These are phyloP conservation scores for Glycine latifolia DNA, from an alignment of 306 rosid species.

Conservation along the genomic window DNA sequence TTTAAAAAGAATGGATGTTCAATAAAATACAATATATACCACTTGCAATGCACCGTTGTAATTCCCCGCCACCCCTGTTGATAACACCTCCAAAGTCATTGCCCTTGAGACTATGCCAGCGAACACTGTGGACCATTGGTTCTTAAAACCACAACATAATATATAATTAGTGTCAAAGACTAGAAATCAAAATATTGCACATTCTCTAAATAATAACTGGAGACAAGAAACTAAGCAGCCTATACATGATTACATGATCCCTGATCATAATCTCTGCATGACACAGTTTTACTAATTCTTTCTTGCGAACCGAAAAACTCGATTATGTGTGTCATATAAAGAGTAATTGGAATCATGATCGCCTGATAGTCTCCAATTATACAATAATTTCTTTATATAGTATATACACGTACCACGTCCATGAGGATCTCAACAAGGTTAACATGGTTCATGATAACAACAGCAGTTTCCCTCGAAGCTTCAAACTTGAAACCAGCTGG, in stretches of 20 bases:
- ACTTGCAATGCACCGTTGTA: slow-evolving; percentile 98
- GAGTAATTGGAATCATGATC: too few relatives aligned
- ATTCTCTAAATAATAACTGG: background rate
- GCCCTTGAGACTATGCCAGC: slow-evolving; percentile 95
- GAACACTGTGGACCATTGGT: slow-evolving; percentile 90
- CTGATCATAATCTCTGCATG: too few relatives aligned
- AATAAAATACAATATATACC: slow-evolving; percentile 52
- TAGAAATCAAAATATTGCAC: background rate
- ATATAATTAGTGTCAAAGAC: too few relatives aligned
- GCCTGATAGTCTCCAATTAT: too few relatives aligned
- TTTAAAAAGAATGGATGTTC: background rate
- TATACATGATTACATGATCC: too few relatives aligned
- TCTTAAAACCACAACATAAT: slow-evolving; percentile 45
- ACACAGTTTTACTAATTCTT: too few relatives aligned
- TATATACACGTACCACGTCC: slow-evolving; percentile 53
- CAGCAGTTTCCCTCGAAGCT: slow-evolving; percentile 84
- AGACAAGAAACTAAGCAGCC: too few relatives aligned
- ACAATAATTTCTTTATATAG: too few relatives aligned
- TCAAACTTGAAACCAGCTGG: slow-evolving; percentile 81
- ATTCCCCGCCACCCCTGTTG: slow-evolving; percentile 97
- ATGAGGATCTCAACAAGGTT: slow-evolving; percentile 92
- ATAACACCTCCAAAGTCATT: slow-evolving; percentile 83
- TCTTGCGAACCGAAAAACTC: too few relatives aligned
- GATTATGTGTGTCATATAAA: too few relatives aligned
- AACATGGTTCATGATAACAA: slow-evolving; percentile 91